phyloP scores from a whole-genome alignment of 345 rosid genomes.

The Citrus mangshanensis region DNA sequence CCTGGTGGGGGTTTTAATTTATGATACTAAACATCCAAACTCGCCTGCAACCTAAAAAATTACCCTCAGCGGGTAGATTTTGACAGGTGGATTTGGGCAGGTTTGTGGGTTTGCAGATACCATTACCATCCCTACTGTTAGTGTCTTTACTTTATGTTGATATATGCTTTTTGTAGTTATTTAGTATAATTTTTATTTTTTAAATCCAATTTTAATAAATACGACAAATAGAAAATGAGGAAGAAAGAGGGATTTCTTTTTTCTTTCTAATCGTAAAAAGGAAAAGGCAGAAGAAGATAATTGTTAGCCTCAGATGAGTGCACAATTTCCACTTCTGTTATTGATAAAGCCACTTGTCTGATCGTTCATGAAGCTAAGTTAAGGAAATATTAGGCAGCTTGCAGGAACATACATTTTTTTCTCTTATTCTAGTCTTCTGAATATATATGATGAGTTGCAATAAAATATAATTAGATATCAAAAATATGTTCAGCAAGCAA shows the following conservation, averaged over 20 bases:
- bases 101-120: no score
- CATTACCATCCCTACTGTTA: no score
- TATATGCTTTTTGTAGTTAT: no score
- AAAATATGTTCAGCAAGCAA: background rate
- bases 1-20: no score
- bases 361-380: background rate
- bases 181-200: no score
- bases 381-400: background rate
- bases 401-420: conserved; percentile 1
- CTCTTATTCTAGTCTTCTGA: conserved; percentile 6
- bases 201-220: background rate
- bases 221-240: background rate
- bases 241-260: background rate
- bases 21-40: no score
- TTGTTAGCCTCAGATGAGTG: background rate
- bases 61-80: no score
- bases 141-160: no score
- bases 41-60: no score
- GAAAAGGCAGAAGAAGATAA: background rate
- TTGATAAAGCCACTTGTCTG: background rate
- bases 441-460: background rate
- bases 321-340: background rate
- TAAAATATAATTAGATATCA: background rate
- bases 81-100: accelerated
- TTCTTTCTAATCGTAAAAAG: no score